phyloP scores from a whole-genome alignment of 1,284 basidiomycete genomes.

The Vanrija sp. region DNA sequence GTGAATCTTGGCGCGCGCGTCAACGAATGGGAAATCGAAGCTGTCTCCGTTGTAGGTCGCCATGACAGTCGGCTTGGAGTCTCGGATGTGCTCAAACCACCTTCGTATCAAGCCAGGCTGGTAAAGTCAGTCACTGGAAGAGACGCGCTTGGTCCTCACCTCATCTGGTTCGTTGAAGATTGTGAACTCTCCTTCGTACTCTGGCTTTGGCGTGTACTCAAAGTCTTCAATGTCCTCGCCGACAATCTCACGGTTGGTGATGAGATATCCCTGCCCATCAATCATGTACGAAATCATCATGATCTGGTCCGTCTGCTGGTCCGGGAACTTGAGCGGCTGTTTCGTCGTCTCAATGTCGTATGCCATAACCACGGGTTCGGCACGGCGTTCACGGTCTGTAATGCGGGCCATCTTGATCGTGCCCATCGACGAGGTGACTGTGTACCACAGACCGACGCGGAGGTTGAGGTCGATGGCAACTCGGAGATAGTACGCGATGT shows the following conservation, averaged over 20 bases:
- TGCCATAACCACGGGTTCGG: constrained; percentile 98
- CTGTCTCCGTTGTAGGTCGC: constrained; percentile 99
- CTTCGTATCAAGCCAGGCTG: constrained; percentile 72
- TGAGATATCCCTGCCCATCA: constrained; percentile 78
- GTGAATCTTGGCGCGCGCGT: constrained; percentile 76
- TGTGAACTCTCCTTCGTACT: constrained; percentile 95
- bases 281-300: constrained; percentile 92
- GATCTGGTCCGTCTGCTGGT: constrained; percentile 91
- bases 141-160: constrained; percentile 50
- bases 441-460: constrained; percentile 96
- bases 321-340: constrained; percentile 96
- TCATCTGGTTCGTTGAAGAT: constrained; percentile 95
- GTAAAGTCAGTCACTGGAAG: neutral
- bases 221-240: constrained; percentile 98
- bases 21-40: constrained; percentile 99
- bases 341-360: constrained; percentile 99
- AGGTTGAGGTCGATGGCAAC: constrained; percentile 97
- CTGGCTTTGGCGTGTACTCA: constrained; percentile 97
- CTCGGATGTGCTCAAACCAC: constrained; percentile 92
- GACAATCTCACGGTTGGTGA: constrained; percentile 97
- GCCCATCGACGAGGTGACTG: constrained; percentile 76
- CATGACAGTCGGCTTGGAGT: constrained; percentile 91
- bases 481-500: constrained; percentile 95
- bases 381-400: constrained; percentile 88
- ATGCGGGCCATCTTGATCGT: constrained; percentile 71